phyloP scores from a whole-genome alignment of 768 basidiomycete species.

The Russula virescens region DNA sequence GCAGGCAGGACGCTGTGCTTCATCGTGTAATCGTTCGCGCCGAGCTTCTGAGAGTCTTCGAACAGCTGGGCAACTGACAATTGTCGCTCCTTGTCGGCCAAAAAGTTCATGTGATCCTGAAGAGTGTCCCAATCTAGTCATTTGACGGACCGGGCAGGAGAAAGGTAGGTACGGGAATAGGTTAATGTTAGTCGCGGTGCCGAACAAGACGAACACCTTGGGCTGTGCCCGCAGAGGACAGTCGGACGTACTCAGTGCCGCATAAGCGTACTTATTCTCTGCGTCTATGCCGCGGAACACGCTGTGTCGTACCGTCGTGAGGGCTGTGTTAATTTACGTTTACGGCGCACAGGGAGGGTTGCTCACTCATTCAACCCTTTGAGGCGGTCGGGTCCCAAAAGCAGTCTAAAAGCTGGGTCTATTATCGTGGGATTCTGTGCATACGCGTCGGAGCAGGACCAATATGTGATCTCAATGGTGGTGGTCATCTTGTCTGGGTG shows the following conservation, averaged over 20 bases:
- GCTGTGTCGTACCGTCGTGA: background rate
- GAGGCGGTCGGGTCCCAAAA: background rate
- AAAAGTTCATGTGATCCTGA: background rate
- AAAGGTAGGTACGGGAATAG: no score
- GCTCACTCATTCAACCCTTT: slow-evolving; percentile 2
- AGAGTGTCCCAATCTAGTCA: background rate
- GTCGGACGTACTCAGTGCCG: background rate
- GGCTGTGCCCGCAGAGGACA: background rate
- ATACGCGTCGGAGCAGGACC: background rate
- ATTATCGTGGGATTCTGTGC: background rate
- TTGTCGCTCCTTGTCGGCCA: background rate
- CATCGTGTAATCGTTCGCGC: background rate
- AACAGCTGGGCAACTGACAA: background rate
- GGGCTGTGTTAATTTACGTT: background rate
- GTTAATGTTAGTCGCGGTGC: no score
- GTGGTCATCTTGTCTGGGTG: background rate
- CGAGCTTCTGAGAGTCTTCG: background rate
- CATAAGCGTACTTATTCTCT: background rate
- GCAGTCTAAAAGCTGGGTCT: background rate
- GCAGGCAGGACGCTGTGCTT: background rate
- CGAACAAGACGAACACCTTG: no score
- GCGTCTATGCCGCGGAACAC: background rate
- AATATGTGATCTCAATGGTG: background rate
- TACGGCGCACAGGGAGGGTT: background rate
- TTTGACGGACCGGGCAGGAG: background rate